A percentile compares a stretch with the other conserved stretches of the same genome.
Evolutionary conservation across 768 basidiomycete species (phyloP).

Genomic region (Pleurotus citrinopileatus): DNA sequence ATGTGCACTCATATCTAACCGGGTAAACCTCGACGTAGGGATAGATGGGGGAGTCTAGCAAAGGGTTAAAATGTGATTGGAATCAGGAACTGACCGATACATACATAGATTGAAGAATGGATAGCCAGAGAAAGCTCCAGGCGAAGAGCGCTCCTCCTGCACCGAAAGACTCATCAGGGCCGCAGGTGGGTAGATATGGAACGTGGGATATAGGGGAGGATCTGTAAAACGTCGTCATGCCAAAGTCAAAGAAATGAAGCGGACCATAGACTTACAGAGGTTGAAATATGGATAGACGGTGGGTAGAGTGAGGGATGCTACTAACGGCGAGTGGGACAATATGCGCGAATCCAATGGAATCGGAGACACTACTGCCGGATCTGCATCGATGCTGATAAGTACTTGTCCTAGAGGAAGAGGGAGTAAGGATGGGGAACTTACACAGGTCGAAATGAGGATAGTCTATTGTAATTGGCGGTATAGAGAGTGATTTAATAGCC

Average conservation of each 20-base stretch:
- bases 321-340: slow-evolving; percentile 33
- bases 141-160: not conserved
- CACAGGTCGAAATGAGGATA: slow-evolving; percentile 39
- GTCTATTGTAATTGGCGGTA: not conserved
- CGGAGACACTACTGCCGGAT: slow-evolving; percentile 37
- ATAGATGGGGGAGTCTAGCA: slow-evolving; percentile 17
- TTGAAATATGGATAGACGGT: slow-evolving; percentile 16
- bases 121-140: slow-evolving; percentile 10
- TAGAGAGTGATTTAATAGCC: not conserved
- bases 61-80: not conserved
- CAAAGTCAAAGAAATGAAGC: not conserved
- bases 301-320: slow-evolving; percentile 39
- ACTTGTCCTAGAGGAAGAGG: not conserved
- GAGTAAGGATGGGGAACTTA: slow-evolving; percentile 21
- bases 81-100: not conserved
- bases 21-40: slow-evolving; percentile 39
- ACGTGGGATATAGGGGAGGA: slow-evolving; percentile 31
- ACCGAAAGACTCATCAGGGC: not conserved
- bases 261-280: not conserved
- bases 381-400: slow-evolving; percentile 17
- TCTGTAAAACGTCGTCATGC: slow-evolving; percentile 17
- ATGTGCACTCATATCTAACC: slow-evolving; percentile 1
- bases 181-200: slow-evolving; percentile 32
- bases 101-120: slow-evolving; percentile 17
- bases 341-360: slow-evolving; percentile 19